Conservation (phyloP, 2,329 filamentous ascomycete genomes). For the Hymenoscyphus fraxineus region DNA sequence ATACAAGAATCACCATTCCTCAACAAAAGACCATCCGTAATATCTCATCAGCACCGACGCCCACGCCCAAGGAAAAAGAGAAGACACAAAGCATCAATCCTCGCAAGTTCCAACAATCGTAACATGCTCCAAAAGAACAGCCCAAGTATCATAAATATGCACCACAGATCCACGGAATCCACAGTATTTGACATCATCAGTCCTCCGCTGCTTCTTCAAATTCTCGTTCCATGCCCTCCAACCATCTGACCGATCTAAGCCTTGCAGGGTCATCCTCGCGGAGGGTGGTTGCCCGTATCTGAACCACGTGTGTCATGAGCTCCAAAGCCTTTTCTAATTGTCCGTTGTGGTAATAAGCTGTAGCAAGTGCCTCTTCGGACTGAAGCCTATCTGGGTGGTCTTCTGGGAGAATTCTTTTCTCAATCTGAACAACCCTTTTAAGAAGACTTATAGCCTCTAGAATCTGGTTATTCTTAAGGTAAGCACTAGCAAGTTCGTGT, state of each 20-base stretch:
- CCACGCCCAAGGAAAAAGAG: too few relatives aligned
- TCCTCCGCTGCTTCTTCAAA: neutral
- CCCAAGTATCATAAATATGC: too few relatives aligned
- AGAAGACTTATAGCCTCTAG: neutral
- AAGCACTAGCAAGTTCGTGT: neutral
- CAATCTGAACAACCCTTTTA: neutral
- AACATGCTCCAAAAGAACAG: too few relatives aligned
- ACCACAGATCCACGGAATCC: too few relatives aligned
- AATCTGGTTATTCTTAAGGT: neutral
- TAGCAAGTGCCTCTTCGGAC: neutral
- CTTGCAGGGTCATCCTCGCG: neutral
- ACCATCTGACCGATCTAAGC: neutral
- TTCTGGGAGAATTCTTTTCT: neutral
- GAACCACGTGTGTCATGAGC: neutral
- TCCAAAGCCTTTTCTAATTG: neutral
- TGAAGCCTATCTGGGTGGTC: neutral
- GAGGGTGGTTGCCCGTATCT: neutral
- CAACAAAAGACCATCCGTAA: too few relatives aligned
- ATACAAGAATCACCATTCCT: too few relatives aligned
- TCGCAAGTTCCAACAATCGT: too few relatives aligned
- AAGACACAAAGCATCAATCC: too few relatives aligned
- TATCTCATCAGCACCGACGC: too few relatives aligned
- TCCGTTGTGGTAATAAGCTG: neutral
- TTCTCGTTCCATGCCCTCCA: neutral
- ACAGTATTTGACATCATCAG: neutral